These are phyloP conservation scores for Talaromyces sp. DNA, from an alignment of 2,329 filamentous ascomycete species.

Conservation along the genomic window DNA sequence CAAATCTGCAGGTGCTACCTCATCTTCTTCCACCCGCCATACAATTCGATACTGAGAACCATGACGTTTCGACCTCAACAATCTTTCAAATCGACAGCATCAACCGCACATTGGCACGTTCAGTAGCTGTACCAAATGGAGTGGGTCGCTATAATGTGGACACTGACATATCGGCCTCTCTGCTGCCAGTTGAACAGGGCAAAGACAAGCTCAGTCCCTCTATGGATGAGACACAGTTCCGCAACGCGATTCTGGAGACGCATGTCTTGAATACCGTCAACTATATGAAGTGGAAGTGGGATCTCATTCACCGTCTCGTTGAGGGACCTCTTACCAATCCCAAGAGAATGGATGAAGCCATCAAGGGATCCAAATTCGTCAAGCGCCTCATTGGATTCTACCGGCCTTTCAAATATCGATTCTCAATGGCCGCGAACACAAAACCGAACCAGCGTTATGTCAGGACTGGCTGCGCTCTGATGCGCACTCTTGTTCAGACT, in stretches of 20 bases:
- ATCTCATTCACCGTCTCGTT: constrained; percentile 84
- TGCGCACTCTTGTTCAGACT: constrained; percentile 83
- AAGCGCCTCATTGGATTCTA: constrained; percentile 95
- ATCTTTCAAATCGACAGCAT: constrained; percentile 99
- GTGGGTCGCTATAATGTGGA: constrained; percentile 46
- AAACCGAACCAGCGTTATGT: constrained; percentile 94
- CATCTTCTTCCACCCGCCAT: constrained; percentile 79
- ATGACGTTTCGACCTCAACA: constrained; percentile 82
- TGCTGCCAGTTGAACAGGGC: constrained; percentile 44
- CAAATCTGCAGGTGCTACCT: constrained; percentile 82
- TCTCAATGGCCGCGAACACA: constrained; percentile 86
- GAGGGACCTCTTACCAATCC: constrained; percentile 90
- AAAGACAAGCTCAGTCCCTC: constrained; percentile 62
- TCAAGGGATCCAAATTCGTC: constrained; percentile 93
- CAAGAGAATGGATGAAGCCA: constrained; percentile 89
- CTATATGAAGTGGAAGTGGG: constrained; percentile 97
- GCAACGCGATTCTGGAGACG: constrained; percentile 67
- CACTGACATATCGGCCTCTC: constrained; percentile 49
- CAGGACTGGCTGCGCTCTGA: constrained; percentile 81
- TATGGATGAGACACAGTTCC: constrained; percentile 67
- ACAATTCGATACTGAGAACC: constrained; percentile 69
- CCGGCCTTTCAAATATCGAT: constrained; percentile 93
- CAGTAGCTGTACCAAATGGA: constrained; percentile 54
- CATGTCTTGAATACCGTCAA: constrained; percentile 87
- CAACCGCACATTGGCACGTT: constrained; percentile 86